phyloP scores from a whole-genome alignment of 176 grass and related monocot species.

The Bolboschoenus planiculmis region DNA sequence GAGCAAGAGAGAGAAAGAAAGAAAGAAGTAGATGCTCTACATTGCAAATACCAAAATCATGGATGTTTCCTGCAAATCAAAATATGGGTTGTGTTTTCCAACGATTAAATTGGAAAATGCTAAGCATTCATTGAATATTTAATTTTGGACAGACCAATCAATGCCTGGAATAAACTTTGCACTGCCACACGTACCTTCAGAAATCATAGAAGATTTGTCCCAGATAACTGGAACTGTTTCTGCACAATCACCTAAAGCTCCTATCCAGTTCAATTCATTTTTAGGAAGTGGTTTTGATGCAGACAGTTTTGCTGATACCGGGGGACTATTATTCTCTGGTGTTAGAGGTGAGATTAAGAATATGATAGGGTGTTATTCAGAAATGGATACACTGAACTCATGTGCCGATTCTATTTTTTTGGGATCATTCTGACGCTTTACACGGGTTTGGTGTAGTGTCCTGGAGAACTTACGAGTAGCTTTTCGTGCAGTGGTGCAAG shows the following conservation, averaged over 20 bases:
- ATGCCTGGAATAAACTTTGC: neutral
- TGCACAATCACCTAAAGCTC: neutral
- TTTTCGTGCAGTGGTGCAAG: neutral
- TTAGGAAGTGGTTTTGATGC: neutral
- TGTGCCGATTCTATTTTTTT: constrained; percentile 10
- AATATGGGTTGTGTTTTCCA: neutral
- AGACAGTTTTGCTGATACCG: neutral
- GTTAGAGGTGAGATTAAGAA: constrained; percentile 23
- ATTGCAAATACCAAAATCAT: constrained; percentile 11
- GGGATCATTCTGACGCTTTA: constrained; percentile 21
- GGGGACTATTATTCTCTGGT: neutral
- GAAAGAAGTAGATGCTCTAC: neutral
- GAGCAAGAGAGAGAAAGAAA: neutral
- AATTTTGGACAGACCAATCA: constrained; percentile 14
- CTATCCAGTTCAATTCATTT: constrained; percentile 8
- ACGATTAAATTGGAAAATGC: neutral
- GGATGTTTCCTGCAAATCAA: neutral
- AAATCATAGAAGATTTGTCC: constrained; percentile 13
- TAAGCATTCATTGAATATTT: neutral
- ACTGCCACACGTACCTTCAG: neutral
- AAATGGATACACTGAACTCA: constrained; percentile 9
- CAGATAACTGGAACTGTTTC: constrained; percentile 12
- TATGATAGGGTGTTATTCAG: constrained; percentile 16
- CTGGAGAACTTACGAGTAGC: neutral
- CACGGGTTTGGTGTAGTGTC: constrained; percentile 1